Evolutionary conservation across 495 filamentous ascomycete genomes (phyloP).

Genomic region (Darksidea phi): DNA sequence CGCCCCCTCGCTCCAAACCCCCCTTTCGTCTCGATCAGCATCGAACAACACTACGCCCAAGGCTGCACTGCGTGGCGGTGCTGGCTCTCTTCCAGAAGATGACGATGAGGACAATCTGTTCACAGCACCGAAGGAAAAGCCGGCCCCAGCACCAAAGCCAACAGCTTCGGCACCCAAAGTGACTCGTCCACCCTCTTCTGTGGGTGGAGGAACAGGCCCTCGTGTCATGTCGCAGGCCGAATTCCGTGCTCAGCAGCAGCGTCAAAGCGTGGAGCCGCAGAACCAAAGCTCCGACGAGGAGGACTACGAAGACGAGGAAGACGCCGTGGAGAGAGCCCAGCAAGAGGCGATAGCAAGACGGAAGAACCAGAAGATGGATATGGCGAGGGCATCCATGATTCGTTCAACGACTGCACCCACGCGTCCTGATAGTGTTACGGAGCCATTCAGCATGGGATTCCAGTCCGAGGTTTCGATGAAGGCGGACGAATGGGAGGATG

Average conservation of each 20-base stretch:
- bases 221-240: conserved; percentile 25
- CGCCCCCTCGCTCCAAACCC: conserved; percentile 22
- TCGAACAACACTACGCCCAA: conserved; percentile 28
- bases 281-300: conserved; percentile 42
- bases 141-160: conserved; percentile 1
- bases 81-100: conserved; percentile 3
- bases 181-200: conserved; percentile 1
- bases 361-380: conserved; percentile 69
- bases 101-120: conserved; percentile 31
- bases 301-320: conserved; percentile 50
- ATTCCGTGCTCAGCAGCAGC: conserved; percentile 19
- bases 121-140: not conserved
- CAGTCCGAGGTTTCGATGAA: conserved; percentile 35
- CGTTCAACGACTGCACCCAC: conserved; percentile 37
- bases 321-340: conserved; percentile 63
- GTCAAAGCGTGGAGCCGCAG: conserved; percentile 4
- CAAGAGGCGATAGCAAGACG: conserved; percentile 62
- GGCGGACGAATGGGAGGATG: conserved; percentile 48
- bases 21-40: conserved; percentile 24
- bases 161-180: conserved; percentile 6
- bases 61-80: conserved; percentile 1
- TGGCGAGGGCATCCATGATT: conserved; percentile 93
- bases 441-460: conserved; percentile 13
- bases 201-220: not conserved
- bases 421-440: conserved; percentile 22